These are phyloP conservation scores for Prunus salicina DNA, from an alignment of 306 rosid genomes.

Conservation along the genomic window DNA sequence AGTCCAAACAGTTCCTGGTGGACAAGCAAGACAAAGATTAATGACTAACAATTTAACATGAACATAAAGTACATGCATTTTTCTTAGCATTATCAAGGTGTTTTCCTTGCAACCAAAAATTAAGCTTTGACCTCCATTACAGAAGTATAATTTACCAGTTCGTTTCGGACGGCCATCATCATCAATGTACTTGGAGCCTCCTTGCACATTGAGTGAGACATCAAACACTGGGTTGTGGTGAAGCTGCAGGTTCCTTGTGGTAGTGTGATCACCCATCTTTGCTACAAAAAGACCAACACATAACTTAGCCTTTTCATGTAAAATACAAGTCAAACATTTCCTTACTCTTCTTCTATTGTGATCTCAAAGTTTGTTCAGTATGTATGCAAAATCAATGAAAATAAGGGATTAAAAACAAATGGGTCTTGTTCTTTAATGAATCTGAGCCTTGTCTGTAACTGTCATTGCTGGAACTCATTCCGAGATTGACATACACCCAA, in stretches of 20 bases:
- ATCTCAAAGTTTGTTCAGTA: too few relatives aligned
- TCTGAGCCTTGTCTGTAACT: too few relatives aligned
- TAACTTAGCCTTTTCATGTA: too few relatives aligned
- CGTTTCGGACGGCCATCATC: conserved; percentile 67
- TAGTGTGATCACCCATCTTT: conserved; percentile 48
- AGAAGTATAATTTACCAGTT: conserved; percentile 38
- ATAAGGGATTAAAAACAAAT: too few relatives aligned
- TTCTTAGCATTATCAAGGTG: neutral
- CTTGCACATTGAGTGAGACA: conserved; percentile 40
- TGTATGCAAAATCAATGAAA: too few relatives aligned
- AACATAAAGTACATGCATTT: neutral
- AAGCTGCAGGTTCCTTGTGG: conserved; percentile 16
- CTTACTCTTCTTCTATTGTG: too few relatives aligned
- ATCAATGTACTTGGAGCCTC: conserved; percentile 55
- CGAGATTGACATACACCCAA: too few relatives aligned
- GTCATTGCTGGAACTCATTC: too few relatives aligned
- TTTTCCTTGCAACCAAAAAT: too few relatives aligned
- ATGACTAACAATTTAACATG: neutral
- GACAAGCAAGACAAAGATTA: neutral
- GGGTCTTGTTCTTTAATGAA: too few relatives aligned
- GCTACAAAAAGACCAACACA: neutral
- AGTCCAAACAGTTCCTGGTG: conserved; percentile 53
- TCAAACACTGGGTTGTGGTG: conserved; percentile 50
- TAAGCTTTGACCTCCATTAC: too few relatives aligned
- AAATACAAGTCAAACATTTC: too few relatives aligned